phyloP scores from a whole-genome alignment of 305 asterid species.

The Fraxinus sp. region DNA sequence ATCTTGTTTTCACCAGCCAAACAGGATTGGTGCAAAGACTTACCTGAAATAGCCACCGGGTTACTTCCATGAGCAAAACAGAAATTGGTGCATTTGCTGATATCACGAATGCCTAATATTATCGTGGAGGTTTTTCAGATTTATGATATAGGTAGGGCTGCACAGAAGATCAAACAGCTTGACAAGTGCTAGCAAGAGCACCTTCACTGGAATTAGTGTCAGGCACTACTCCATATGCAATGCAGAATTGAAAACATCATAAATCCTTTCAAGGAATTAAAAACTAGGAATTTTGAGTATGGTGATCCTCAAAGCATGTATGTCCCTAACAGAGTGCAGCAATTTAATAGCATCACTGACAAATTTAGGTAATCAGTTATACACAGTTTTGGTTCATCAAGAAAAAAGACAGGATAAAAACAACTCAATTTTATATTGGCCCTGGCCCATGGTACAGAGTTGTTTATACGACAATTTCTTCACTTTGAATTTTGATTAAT shows the following conservation, averaged over 20 bases:
- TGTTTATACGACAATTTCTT: neutral
- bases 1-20: constrained; percentile 97
- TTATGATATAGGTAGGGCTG: constrained; percentile 18
- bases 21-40: constrained; percentile 84
- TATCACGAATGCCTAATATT: neutral
- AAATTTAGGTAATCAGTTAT: neutral
- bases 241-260: constrained; percentile 12
- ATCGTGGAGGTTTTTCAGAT: neutral
- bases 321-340: constrained; percentile 15
- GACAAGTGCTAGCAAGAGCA: constrained; percentile 1
- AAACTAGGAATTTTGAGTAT: constrained; percentile 1
- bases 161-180: constrained; percentile 14
- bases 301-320: constrained; percentile 10
- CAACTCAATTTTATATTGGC: neutral
- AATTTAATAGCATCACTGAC: constrained; percentile 6
- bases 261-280: constrained; percentile 12
- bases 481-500: constrained; percentile 12
- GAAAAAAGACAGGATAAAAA: constrained; percentile 3
- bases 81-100: neutral
- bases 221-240: constrained; percentile 6
- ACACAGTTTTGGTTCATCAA: constrained; percentile 4
- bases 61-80: constrained; percentile 15
- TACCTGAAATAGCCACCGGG: constrained; percentile 50
- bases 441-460: neutral
- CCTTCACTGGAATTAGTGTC: neutral